Evolutionary conservation across 257 asterid genomes (phyloP).

Genomic region (Anisodus tanguticus): DNA sequence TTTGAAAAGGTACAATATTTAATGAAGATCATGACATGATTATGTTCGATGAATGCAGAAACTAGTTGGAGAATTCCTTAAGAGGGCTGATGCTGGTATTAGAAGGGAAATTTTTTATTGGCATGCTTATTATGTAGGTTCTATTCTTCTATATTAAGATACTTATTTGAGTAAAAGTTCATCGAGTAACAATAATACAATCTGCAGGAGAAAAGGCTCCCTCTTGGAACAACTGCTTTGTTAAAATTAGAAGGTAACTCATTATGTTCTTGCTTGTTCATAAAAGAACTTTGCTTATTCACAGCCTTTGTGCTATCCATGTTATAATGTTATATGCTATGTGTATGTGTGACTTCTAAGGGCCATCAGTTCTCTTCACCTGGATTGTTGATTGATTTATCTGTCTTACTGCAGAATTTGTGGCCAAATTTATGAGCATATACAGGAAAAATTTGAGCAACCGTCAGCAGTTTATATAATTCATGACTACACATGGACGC

Average conservation of each 20-base stretch:
- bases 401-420: constrained; percentile 60
- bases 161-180: not conserved
- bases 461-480: constrained; percentile 43
- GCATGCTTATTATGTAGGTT: constrained; percentile 87
- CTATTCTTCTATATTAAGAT: constrained; percentile 5
- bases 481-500: not conserved
- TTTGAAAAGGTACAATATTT: not conserved
- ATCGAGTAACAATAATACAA: constrained; percentile 25
- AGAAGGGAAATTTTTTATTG: constrained; percentile 78
- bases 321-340: not conserved
- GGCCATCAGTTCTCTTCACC: not conserved
- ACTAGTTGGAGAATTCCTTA: constrained; percentile 70
- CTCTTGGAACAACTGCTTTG: constrained; percentile 68
- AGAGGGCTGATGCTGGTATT: constrained; percentile 50
- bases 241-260: constrained; percentile 65
- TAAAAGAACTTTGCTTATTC: too few species aligned
- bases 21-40: constrained; percentile 1
- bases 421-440: constrained; percentile 81
- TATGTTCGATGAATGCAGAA: constrained; percentile 47
- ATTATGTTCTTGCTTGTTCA: not conserved
- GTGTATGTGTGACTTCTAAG: not conserved
- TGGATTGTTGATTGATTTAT: not conserved
- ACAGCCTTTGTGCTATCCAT: not conserved
- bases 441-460: constrained; percentile 54
- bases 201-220: constrained; percentile 86